Base-by-base conservation (phyloP, 2,329 filamentous ascomycete species). In the Aureobasidium sp. region DNA sequence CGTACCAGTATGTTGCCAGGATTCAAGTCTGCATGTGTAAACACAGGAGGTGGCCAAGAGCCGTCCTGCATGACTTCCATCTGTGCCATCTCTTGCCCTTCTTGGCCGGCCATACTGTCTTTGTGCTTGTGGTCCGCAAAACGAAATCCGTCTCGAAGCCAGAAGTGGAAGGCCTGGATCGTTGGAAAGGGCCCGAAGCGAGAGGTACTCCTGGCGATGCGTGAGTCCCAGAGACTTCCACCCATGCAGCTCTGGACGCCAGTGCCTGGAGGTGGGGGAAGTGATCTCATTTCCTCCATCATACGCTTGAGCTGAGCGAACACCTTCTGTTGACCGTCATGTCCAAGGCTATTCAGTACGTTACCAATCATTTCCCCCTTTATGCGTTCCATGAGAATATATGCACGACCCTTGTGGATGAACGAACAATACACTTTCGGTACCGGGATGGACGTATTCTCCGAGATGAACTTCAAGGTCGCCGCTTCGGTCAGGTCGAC, bases 11-110 rank as follows among this genome's bases (percentile, higher is more conserved):
- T 76, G 61, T 81, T 80, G n/a, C 65, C 64, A 15, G 70, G 70
- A 61, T 72, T 74, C 7, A 84, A 69, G 65, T 84, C 80, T 2
- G 75, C 75, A 69, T 83, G 79, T 1, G 79, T 79, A 61, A 83
- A 77, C 0, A 77, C 72, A 33, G 37, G 43, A 2, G 17, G 15
- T 51, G 46, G 23, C 62, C 61, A 27, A 45, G 31, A 49, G 35
- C 51, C 40, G 17, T 60, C 37, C 5, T 57, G 60, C 40, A 23
- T 31, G 4, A 10, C 29, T 7, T 43, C 40, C 51, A 55, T 57
- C 1, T 47, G 7, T 13, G 13, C 17, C 3, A 47, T 3, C 1
- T 55, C 27, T 17, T 45, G 17, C 9, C 25, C 7, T 17, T 35
- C 54, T 19, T 4, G 55, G 37, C 33, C 59, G 57, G 17, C 17